Base-by-base conservation (phyloP, 805 yeast species). In the Pichia nakasei region DNA sequence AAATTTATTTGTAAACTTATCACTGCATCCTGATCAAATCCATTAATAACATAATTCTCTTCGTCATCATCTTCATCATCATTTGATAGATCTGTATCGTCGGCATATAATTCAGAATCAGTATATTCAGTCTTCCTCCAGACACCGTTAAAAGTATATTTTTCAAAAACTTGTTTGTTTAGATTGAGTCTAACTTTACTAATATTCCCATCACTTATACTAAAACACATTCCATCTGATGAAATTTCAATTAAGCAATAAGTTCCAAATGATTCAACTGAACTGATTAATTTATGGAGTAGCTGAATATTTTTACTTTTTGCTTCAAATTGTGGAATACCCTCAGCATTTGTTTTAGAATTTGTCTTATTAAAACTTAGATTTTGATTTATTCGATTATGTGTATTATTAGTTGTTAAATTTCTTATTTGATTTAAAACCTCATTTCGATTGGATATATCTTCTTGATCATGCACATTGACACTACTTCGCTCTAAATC, bases 171-270 rank as follows among this genome's bases (percentile, higher is more conserved):
- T 2, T 57, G 45, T 34, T 55, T 59, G 46, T 67, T 73, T 22
- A 71, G 43, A 1, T 66, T 63, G 22, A 69, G 50, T n/a, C 63
- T 57, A 0, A 63, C 61, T 47, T 56, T 58, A 53, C 57, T 70
- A 8, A 71, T 62, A 53, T 70, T 74, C 21, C 68, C 67, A 43
- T 68, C 70, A 37, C 68, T 72, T 5, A 76, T 68, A 12, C 69
- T 66, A 55, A 79, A 72, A 22, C 72, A 67, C 12, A 79, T 50
- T 0, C 83, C 84, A 38, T 74, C 74, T 2, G 60, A 54, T 18
- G 73, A 71, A 37, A 78, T 69, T 13, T 52, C 59, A 22, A 63
- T 43, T 2, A 53, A 26, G 42, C 63, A 56, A 29, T 48, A 54
- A 15, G 57, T 52, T 3, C 65, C 65, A 52, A 61, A 59, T n/a